Base-by-base conservation (phyloP, 352 stramenopile species). In the Pythium aphanidermatum region DNA sequence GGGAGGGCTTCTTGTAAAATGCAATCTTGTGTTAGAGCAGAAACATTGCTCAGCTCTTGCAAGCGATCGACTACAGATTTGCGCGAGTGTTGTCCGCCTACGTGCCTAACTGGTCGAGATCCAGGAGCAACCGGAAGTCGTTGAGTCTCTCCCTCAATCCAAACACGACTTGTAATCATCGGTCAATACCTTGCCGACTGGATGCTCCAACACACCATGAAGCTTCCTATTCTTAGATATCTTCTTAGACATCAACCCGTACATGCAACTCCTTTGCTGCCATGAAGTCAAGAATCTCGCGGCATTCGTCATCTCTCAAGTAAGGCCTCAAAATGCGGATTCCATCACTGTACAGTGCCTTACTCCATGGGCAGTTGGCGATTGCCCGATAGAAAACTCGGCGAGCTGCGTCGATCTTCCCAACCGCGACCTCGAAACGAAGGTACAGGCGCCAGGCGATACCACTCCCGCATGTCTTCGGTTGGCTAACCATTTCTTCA, bases 301-400 rank as follows among this genome's bases (percentile, higher is more conserved):
- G 50, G 47, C 76, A 83, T 42, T 90, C 75, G 2, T 55, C 57
- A 20, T 65, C 55, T 21, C 30, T 82, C 52, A 93, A 46, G 45
- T 89, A 93, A 16, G 73, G 49, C 12, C 82, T 72, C 12, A 90
- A 44, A 11, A 89, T 34, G 8, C 66, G 57, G 10, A 90, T 41
- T 0, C 73, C 75, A 38, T 89, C 79, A 39, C 85, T 51, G 42
- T 88, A 90, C 26, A 93, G 44, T 19, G 53, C 53, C 37, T 92
- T 93, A 48, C 79, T 90, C 82, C 82, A 93, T 26, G 79, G 70
- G 50, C 74, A 87, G 5, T 65, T 72, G 20, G 66, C 65, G 39
- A 93, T 52, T 16, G 64, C 79, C 27, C 82, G 78, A 26, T 92
- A 90, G 34, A 90, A 72, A 4, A 92, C 61, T 30, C 83, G 85